These are phyloP conservation scores for Cryptococcus deneoformans DNA, from an alignment of 1,284 basidiomycete species.

Conservation along the genomic window DNA sequence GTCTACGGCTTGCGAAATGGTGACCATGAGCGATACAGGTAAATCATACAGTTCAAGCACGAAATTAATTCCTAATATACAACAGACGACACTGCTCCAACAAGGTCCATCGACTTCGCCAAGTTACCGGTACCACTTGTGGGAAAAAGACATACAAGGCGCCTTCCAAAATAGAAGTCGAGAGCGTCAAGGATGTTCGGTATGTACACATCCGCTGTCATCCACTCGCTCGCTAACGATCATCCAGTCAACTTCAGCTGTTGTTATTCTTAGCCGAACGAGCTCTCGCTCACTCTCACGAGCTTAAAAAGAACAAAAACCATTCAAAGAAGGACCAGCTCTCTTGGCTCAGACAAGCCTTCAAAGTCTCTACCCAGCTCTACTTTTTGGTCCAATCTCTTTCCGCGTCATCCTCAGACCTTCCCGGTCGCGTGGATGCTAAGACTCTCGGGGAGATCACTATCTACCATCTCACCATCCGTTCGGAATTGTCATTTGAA, in stretches of 20 bases:
- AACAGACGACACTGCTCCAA: constrained; percentile 83
- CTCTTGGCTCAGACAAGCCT: constrained; percentile 72
- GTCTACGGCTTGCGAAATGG: constrained; percentile 88
- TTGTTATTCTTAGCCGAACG: constrained; percentile 85
- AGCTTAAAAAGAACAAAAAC: constrained; percentile 55
- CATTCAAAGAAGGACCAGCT: constrained; percentile 36
- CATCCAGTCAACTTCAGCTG: constrained; percentile 60
- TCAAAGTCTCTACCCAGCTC: constrained; percentile 77
- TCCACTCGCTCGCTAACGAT: neutral
- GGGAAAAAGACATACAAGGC: constrained; percentile 92
- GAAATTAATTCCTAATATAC: neutral
- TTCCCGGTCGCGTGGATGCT: constrained; percentile 17
- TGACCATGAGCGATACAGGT: constrained; percentile 82
- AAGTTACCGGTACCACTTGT: constrained; percentile 77
- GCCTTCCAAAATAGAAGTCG: constrained; percentile 61
- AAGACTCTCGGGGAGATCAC: constrained; percentile 45
- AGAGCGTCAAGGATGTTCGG: constrained; percentile 73
- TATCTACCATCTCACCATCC: constrained; percentile 48
- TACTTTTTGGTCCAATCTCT: constrained; percentile 70
- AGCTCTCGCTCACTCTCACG: constrained; percentile 87
- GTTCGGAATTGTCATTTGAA: constrained; percentile 52
- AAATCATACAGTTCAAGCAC: neutral
- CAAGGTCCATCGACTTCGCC: constrained; percentile 81
- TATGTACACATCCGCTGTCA: constrained; percentile 51
- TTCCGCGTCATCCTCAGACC: constrained; percentile 6